phyloP scores from a whole-genome alignment of 139 green algal genomes.

The Picochlorum sp. region DNA sequence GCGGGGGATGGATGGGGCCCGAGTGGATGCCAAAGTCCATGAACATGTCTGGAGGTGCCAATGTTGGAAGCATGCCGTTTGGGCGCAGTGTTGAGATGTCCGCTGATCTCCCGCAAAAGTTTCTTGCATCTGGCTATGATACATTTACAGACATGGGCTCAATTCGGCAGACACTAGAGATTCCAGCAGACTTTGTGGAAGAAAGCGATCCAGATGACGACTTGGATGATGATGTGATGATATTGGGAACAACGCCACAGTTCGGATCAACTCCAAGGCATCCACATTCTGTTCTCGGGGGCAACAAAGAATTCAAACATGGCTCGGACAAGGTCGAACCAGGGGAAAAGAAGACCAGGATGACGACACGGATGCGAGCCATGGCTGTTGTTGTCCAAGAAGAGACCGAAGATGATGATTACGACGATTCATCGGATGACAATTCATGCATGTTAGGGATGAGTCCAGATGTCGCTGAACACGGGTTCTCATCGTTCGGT shows the following conservation, averaged over 20 bases:
- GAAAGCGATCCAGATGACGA: conserved; percentile 44
- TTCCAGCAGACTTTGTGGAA: conserved; percentile 37
- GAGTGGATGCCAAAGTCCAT: background rate
- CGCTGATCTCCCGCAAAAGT: background rate
- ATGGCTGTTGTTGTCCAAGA: background rate
- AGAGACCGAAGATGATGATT: background rate
- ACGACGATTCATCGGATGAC: conserved; percentile 16
- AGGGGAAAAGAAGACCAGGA: background rate
- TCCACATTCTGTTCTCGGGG: background rate
- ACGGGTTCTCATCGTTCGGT: background rate
- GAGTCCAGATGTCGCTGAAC: conserved; percentile 12
- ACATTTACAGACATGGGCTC: conserved; percentile 44
- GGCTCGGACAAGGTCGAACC: background rate
- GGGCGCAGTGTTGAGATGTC: conserved; percentile 1
- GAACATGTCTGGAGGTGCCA: conserved; percentile 1
- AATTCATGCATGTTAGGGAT: conserved; percentile 13
- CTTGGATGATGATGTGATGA: conserved; percentile 61
- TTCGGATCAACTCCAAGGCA: conserved; percentile 26
- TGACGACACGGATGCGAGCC: background rate
- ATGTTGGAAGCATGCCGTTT: background rate
- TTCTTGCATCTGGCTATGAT: background rate
- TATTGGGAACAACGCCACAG: conserved; percentile 58
- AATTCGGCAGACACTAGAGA: conserved; percentile 45
- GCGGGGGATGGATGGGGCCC: conserved; percentile 17
- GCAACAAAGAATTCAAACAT: background rate